Conservation (phyloP, 2,329 filamentous ascomycete genomes). For the Claviceps fusiformis region DNA sequence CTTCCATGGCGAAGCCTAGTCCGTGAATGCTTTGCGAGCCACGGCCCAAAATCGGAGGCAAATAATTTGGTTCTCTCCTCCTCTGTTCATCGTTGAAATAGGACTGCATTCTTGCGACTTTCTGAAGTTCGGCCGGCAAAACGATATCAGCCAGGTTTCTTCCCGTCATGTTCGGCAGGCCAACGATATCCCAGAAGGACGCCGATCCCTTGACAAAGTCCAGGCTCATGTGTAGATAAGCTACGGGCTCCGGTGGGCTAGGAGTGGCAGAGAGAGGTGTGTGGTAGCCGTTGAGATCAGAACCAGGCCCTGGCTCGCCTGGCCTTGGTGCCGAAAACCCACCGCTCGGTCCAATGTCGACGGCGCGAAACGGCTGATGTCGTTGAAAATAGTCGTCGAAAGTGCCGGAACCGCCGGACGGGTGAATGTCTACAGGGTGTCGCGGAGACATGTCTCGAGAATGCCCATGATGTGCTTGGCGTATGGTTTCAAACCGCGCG, state of each 20-base stretch:
- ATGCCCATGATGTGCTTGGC: constrained; percentile 26
- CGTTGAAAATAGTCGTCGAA: constrained; percentile 34
- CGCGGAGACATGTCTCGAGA: constrained; percentile 31
- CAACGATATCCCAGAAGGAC: constrained; percentile 42
- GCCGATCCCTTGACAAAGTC: constrained; percentile 43
- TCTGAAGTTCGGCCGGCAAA: constrained; percentile 36
- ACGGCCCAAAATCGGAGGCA: constrained; percentile 48
- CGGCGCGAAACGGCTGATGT: constrained; percentile 35
- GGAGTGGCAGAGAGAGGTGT: constrained; percentile 15
- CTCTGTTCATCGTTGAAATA: constrained; percentile 44
- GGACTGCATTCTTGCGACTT: constrained; percentile 34
- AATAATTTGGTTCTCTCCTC: constrained; percentile 45
- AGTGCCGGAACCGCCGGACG: constrained; percentile 27
- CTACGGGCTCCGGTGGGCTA: constrained; percentile 33
- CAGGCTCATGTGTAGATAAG: constrained; percentile 44
- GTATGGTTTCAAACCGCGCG: constrained; percentile 38
- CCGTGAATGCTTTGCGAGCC: constrained; percentile 41
- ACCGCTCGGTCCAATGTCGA: constrained; percentile 41
- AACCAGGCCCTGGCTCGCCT: constrained; percentile 33
- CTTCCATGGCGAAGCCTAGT: constrained; percentile 39
- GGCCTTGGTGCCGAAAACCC: constrained; percentile 28
- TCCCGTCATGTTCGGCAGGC: constrained; percentile 31
- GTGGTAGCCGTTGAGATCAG: constrained; percentile 1
- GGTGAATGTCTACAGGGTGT: constrained; percentile 38
- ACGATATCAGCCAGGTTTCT: constrained; percentile 43